Base-by-base conservation (phyloP, 176 grass and related monocot species). In the Aegilops tauschii region DNA sequence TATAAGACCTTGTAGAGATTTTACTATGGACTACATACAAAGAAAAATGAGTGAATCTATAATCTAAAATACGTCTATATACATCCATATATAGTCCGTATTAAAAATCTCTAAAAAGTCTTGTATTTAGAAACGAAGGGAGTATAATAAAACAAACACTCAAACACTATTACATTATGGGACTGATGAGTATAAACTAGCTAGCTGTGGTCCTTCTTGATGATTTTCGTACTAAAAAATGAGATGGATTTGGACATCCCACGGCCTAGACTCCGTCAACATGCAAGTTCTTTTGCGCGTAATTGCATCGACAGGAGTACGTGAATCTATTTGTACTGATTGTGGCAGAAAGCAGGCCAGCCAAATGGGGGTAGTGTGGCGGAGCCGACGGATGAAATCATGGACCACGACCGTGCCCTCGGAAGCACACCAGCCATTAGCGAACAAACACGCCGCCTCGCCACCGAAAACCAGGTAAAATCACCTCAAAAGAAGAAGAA, bases 401-500 rank as follows among this genome's bases (percentile, higher is more conserved):
- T 80, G 82, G 68, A 32, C 82, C 81, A 65, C 40, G 67, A 12
- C 67, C 37, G n/a, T 69, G 27, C 80, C 63, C 3, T 4, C 5
- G 0, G 23, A 18, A 7, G 80, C 47, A 20, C 39, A 9, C 52
- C 65, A 29, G 5, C 73, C 73, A 29, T 62, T 61, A 42, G 31
- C 2, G 58, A 66, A 10, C 69, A 69, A 37, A 31, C 3, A 76
- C 45, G 61, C 78, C 69, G 61, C 35, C 77, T 61, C 25, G 50
- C 88, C 88, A 77, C 83, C 70, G 62, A 64, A 85, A 82, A 4
- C 20, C 45, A 32, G 40, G 44, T 42, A 40, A 85, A 89, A 89
- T 76, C 61, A 44, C 42, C 3, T 44, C 42, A 44, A 44, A 44
- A 44, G 10, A 44, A 44, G 9, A 42, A 44, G 9, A 3, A 44